A percentile compares a stretch with the other conserved stretches of the same genome.
phyloP scores from a whole-genome alignment of 2,329 filamentous ascomycete species.

The Aureobasidium sp. region DNA sequence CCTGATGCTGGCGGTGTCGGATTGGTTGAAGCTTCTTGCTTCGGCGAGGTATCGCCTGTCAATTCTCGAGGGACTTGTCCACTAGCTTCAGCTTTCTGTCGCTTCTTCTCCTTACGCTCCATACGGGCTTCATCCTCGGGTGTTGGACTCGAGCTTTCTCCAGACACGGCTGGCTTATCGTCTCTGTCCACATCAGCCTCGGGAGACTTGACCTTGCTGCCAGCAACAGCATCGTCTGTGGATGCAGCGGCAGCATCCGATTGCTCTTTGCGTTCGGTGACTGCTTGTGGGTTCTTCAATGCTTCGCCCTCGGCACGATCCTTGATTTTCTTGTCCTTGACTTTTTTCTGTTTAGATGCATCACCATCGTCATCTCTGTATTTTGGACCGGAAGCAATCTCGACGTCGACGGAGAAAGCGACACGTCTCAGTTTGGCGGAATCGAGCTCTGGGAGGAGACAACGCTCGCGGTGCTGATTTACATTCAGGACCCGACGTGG shows the following conservation, averaged over 20 bases:
- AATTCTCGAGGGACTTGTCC: slow-evolving; percentile 81
- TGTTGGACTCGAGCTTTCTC: slow-evolving; percentile 25
- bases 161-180: background rate
- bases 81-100: slow-evolving; percentile 78
- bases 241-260: slow-evolving; percentile 30
- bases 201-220: slow-evolving; percentile 32
- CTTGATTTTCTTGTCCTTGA: slow-evolving; percentile 54
- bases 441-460: slow-evolving; percentile 70
- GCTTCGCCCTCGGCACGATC: slow-evolving; percentile 70
- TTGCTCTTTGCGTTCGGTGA: slow-evolving; percentile 52
- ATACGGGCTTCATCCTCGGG: slow-evolving; percentile 73
- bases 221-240: slow-evolving; percentile 33
- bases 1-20: slow-evolving; percentile 22
- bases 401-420: slow-evolving; percentile 93
- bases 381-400: slow-evolving; percentile 81
- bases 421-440: slow-evolving; percentile 77
- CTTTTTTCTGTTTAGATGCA: slow-evolving; percentile 45
- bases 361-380: slow-evolving; percentile 52
- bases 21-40: slow-evolving; percentile 22
- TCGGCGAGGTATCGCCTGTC: slow-evolving; percentile 52
- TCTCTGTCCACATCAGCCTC: slow-evolving; percentile 26
- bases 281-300: slow-evolving; percentile 57
- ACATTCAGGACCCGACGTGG: slow-evolving; percentile 79
- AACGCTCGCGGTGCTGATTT: slow-evolving; percentile 71
- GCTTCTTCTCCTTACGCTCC: slow-evolving; percentile 82